Evolutionary conservation across 495 filamentous ascomycete genomes (phyloP).

Genomic region (Tricharina praecox): DNA sequence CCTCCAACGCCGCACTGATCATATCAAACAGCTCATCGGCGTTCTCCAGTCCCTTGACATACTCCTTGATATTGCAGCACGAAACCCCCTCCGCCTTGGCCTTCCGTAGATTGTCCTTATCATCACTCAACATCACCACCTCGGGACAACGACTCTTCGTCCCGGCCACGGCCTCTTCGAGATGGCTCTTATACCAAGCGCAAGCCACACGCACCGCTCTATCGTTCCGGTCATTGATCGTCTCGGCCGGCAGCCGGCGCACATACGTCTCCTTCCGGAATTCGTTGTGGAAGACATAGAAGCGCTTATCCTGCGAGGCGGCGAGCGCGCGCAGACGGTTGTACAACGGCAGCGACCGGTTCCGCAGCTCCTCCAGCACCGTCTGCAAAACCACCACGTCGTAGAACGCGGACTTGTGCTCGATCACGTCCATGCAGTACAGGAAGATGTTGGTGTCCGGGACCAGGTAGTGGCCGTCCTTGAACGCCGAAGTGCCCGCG

Average conservation of each 20-base stretch:
- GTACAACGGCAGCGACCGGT: constrained; percentile 84
- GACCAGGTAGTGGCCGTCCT: constrained; percentile 81
- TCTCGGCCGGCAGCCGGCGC: constrained; percentile 54
- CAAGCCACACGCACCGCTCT: constrained; percentile 73
- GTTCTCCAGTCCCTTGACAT: constrained; percentile 69
- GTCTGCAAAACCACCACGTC: constrained; percentile 92
- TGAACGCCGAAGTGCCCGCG: constrained; percentile 61
- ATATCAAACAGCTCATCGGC: constrained; percentile 79
- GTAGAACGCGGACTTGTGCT: constrained; percentile 77
- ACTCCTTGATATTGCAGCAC: constrained; percentile 37
- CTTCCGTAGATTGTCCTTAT: constrained; percentile 70
- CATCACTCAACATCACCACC: constrained; percentile 86
- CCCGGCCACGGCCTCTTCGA: constrained; percentile 39
- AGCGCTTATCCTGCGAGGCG: constrained; percentile 86
- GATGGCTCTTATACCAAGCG: constrained; percentile 74
- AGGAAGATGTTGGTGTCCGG: constrained; percentile 94
- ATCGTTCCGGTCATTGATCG: constrained; percentile 93
- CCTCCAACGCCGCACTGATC: constrained; percentile 63
- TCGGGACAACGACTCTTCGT: constrained; percentile 48
- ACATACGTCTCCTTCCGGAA: constrained; percentile 87
- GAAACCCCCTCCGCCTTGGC: constrained; percentile 57
- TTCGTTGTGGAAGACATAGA: constrained; percentile 98
- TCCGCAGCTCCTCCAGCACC: constrained; percentile 86
- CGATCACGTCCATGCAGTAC: constrained; percentile 90
- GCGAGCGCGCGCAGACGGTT: constrained; percentile 78